These are phyloP conservation scores for Moesziomyces sp. DNA, from an alignment of 1,284 basidiomycete species.

Conservation along the genomic window DNA sequence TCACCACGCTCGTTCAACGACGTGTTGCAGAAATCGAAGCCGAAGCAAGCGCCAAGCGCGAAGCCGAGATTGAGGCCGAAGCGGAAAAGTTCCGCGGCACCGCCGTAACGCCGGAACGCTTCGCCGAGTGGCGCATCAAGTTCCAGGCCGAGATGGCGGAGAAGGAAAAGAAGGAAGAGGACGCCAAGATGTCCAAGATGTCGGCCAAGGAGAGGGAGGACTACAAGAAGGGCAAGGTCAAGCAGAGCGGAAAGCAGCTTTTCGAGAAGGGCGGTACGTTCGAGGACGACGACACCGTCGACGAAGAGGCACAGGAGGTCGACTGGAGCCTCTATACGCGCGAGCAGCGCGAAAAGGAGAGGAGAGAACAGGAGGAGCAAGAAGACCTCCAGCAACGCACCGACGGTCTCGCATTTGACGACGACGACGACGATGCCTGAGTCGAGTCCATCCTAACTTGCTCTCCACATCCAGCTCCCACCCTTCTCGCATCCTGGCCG, in stretches of 20 bases:
- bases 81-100: slow-evolving; percentile 89
- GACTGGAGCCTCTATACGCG: slow-evolving; percentile 61
- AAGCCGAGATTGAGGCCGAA: slow-evolving; percentile 82
- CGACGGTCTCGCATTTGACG: slow-evolving; percentile 41
- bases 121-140: slow-evolving; percentile 80
- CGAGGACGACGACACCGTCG: slow-evolving; percentile 49
- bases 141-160: slow-evolving; percentile 71
- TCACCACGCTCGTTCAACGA: slow-evolving; percentile 73
- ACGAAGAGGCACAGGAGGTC: slow-evolving; percentile 59
- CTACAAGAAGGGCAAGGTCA: slow-evolving; percentile 75
- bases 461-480: background rate
- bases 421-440: slow-evolving; percentile 39
- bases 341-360: slow-evolving; percentile 57
- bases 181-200: slow-evolving; percentile 79
- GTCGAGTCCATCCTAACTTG: background rate
- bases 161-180: slow-evolving; percentile 78
- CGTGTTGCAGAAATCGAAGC: slow-evolving; percentile 73
- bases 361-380: slow-evolving; percentile 53
- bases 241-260: slow-evolving; percentile 74
- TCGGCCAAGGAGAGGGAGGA: slow-evolving; percentile 90
- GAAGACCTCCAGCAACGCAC: slow-evolving; percentile 28
- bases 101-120: slow-evolving; percentile 83
- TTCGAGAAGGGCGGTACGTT: slow-evolving; percentile 53
- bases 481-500: background rate
- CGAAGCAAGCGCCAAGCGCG: slow-evolving; percentile 74